Evolutionary conservation across 116 monocot genomes (phyloP), one percentile per base, ranked within the genome.

Genomic region (Thalassia testudinum): DNA sequence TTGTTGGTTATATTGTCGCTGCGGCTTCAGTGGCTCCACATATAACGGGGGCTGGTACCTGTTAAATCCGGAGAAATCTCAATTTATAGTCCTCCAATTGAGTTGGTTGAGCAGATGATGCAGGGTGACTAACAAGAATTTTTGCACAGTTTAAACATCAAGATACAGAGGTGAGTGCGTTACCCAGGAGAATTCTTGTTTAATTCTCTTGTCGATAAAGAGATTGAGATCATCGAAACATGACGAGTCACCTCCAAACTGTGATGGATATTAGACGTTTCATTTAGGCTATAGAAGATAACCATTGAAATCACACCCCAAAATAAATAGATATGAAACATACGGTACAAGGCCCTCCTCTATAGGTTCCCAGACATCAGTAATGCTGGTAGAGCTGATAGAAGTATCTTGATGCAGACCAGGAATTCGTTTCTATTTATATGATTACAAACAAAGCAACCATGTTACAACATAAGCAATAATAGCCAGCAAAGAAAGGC

Each of bases 341-440:
- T 64, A 93, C 93, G 93, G 84, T 42, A 85, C 79, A 70, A 95
- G 95, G 54, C 95, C 95, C 59, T 95, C 88, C 59, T 95, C 88
- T 60, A 95, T 87, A 23, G 95, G 95, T 58, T 95, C 95, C 95
- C 95, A 95, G 17, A 85, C 84, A 77, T 95, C 95, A 44, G 88
- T 95, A 42, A 95, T 95, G 70, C 88, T 88, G 26, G 66, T 66
- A 10, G 95, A 95, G 67, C 88, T 82, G 56, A 95, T 84, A 53
- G 57, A 24, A 18, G 81, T 85, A 65, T 88, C 79, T 72, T 95
- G 95, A 73, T 95, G 64, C 62, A 87, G 74, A 16, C 75, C 73
- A 72, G 75, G 81, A 42, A 70, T 78, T 50, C 81, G 75, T 74
- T 78, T 84, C 95, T 84, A 67, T 27, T 66, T 18, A n/a, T 34